phyloP scores from a whole-genome alignment of 768 basidiomycete species.

The Solioccasus polychromus region DNA sequence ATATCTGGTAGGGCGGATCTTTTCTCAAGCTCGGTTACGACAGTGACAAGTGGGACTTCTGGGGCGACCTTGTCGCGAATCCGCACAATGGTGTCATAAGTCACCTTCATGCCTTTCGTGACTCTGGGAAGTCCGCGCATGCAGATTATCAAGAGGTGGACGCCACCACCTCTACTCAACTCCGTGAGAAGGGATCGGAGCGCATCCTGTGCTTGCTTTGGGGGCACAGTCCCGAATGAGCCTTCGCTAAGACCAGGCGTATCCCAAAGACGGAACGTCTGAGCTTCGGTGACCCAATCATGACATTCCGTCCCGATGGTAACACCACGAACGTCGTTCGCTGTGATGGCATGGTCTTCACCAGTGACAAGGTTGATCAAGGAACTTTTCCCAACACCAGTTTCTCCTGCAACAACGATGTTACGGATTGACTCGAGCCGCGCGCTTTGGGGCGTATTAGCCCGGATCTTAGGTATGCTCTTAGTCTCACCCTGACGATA shows the following conservation, averaged over 20 bases:
- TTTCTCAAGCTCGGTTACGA: conserved; percentile 35
- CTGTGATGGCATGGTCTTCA: conserved; percentile 18
- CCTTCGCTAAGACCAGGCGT: conserved; percentile 32
- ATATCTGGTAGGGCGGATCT: conserved; percentile 13
- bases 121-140: conserved; percentile 25
- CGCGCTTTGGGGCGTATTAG: conserved; percentile 8
- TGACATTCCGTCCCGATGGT: conserved; percentile 21
- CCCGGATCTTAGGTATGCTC: background rate
- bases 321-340: conserved; percentile 22
- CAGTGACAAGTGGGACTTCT: conserved; percentile 21
- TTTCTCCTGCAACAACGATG: conserved; percentile 28
- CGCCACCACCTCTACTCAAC: conserved; percentile 14
- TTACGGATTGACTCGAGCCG: conserved; percentile 22
- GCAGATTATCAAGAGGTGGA: conserved; percentile 27
- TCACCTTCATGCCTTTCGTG: conserved; percentile 28
- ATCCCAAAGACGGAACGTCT: conserved; percentile 30
- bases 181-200: conserved; percentile 26
- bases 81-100: conserved; percentile 20
- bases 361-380: conserved; percentile 29
- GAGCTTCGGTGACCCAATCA: conserved; percentile 11
- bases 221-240: conserved; percentile 20
- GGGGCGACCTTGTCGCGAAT: conserved; percentile 19
- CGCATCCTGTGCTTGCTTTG: conserved; percentile 24
- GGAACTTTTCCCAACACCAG: conserved; percentile 31
- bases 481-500: conserved; percentile 3